Evolutionary conservation across 345 rosid genomes (phyloP), one percentile per base, ranked within the genome.

Genomic region (Hypericum perforatum): DNA sequence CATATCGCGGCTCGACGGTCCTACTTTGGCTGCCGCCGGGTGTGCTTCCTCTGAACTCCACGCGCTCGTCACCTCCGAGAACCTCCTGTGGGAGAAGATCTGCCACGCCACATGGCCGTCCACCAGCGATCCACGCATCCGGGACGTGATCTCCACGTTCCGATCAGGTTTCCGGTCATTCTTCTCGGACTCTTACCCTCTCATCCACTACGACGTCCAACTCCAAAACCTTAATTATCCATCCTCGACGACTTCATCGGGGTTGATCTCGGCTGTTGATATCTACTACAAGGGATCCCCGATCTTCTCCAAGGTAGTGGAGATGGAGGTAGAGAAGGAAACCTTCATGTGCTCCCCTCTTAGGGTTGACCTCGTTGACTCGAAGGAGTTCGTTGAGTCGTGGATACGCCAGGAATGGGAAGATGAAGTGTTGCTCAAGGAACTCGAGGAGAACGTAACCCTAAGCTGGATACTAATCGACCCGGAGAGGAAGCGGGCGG

Each of bases 211-310:
- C 65, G 0, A 5, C 49, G 39, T 8, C n/a, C 16, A 6, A 6
- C 38, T 32, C 38, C 57, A 37, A 22, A 49, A 37, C 11, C 54
- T 41, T 10, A 11, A 43, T 47, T 4, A 22, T 22, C 61, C 38
- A 4, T 22, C 14, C 11, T 51, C 41, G 9, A 37, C 36, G 13
- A 11, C 76, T n/a, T n/a, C n/a, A 0, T 10, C 54, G 8, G 74
- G 51, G 7, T 46, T 86, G 2, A 78, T 90, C 63, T 86, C 89
- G 0, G 90, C 91, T 45, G 94, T 90, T 0, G 98, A 90, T 74
- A 15, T 90, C 14, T 77, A 61, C 52, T 82, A 79, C 47, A 52
- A 45, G 50, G 68, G 65, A 16, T 40, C 61, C n/a, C 41, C 71
- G 0, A 67, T 91, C 32, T 73, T 63, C 56, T 86, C 96, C 0